phyloP scores from a whole-genome alignment of 2,329 filamentous ascomycete species.

The Stagonosporopsis chrysanthemi region DNA sequence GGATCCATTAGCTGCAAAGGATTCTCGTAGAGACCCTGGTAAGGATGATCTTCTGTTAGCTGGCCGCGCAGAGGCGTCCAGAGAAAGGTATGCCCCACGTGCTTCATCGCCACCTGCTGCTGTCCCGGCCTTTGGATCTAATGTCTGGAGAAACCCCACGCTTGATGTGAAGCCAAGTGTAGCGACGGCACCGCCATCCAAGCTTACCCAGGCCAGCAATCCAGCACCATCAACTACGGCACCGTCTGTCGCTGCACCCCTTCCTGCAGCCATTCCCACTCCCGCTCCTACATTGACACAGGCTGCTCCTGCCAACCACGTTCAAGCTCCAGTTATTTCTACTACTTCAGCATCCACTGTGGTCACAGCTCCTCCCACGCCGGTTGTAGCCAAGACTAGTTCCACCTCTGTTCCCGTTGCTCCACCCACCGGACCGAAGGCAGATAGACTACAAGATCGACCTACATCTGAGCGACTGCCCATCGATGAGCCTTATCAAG shows the following conservation, averaged over 20 bases:
- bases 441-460: slow-evolving; percentile 44
- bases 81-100: slow-evolving; percentile 56
- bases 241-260: slow-evolving; percentile 30
- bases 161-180: slow-evolving; percentile 43
- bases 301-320: slow-evolving; percentile 29
- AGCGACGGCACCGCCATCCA: slow-evolving; percentile 36
- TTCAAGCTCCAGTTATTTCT: background rate
- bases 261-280: background rate
- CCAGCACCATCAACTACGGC: slow-evolving; percentile 26
- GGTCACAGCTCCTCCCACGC: slow-evolving; percentile 31
- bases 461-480: slow-evolving; percentile 34
- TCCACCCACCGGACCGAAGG: slow-evolving; percentile 53
- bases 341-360: slow-evolving; percentile 27
- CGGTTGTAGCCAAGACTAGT: slow-evolving; percentile 30
- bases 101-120: slow-evolving; percentile 62
- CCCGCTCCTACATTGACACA: slow-evolving; percentile 38
- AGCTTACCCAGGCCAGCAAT: slow-evolving; percentile 32
- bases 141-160: slow-evolving; percentile 53
- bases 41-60: slow-evolving; percentile 55
- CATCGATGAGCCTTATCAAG: slow-evolving; percentile 30
- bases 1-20: slow-evolving; percentile 43
- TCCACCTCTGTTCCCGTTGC: slow-evolving; percentile 24
- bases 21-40: slow-evolving; percentile 50
- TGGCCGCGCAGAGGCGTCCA: slow-evolving; percentile 55
- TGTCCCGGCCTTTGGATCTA: slow-evolving; percentile 63